phyloP scores from a whole-genome alignment of 768 basidiomycete species.

The Lentinula sp. region DNA sequence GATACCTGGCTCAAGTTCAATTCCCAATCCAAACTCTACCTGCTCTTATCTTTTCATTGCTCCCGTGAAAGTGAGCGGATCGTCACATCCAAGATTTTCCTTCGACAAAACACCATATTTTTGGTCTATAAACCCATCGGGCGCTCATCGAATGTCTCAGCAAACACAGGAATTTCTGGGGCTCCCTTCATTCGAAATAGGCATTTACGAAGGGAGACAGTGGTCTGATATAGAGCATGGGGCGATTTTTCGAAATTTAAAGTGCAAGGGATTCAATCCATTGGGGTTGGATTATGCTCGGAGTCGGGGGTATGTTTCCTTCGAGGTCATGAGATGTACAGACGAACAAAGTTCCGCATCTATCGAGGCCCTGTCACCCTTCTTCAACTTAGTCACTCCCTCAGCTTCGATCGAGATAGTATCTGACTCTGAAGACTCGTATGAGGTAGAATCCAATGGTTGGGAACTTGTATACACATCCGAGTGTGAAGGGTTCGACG shows the following conservation, averaged over 20 bases:
- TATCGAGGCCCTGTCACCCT: neutral
- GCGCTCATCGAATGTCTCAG: neutral
- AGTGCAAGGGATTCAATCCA: neutral
- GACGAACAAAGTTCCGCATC: neutral
- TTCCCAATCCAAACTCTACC: neutral
- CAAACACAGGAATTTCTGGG: neutral
- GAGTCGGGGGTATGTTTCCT: neutral
- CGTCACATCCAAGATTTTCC: neutral
- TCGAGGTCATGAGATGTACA: neutral
- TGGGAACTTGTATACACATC: neutral
- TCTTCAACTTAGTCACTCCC: neutral
- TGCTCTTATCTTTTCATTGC: neutral
- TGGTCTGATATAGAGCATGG: neutral
- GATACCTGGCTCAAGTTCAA: neutral
- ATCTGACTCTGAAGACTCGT: neutral
- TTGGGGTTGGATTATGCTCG: neutral
- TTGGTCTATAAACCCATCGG: neutral
- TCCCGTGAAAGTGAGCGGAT: neutral
- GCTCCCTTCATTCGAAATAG: neutral
- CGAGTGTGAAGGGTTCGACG: neutral
- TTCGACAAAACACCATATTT: neutral
- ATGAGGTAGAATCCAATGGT: neutral
- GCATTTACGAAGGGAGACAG: neutral
- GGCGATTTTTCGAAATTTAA: neutral
- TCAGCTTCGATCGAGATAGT: neutral